Evolutionary conservation across 2,329 filamentous ascomycete species (phyloP), one percentile per base, ranked within the genome.

Genomic region (Colletotrichum kahawae): DNA sequence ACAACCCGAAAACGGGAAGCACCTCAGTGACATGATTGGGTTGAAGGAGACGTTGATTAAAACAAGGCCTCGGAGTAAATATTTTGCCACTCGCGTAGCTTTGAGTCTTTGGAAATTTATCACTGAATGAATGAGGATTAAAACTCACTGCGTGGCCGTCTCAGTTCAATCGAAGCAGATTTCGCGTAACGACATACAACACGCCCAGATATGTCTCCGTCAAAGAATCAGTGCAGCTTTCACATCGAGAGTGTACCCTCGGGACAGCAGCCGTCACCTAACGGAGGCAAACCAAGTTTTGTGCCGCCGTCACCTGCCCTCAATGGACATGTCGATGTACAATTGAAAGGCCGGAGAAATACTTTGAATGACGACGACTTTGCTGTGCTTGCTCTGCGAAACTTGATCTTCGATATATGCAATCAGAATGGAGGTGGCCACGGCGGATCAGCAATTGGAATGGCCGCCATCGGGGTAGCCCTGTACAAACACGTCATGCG

Each of bases 401-500:
- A 59, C 21, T 43, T 73, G 21, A 64, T 73, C 13, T 64, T 67
- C 33, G 90, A 92, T 79, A 81, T 92, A 4, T 91, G 89, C 77
- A 85, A 91, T 77, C 90, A 92, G 71, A 91, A 91, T 80, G 88
- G 87, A 65, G 90, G 89, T 60, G 90, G 90, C 0, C 90, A 92
- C 78, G 90, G 90, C 7, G 71, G 75, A n/a, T 75, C 72, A n/a
- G 82, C 82, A 29, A 82, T 84, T 57, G 83, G 82, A 3, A 84
- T 84, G 83, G 82, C 82, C 9, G 82, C 82, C 5, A 83, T 84
- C 27, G 82, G 83, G 12, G 79, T 86, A 12, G 82, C 83, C 0
- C 80, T 92, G 4, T 93, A 87, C 85, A 92, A 90, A 78, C 90
- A 92, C 79, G 84, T 85, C 5, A 92, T 92, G 91, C 85, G 85